Evolutionary conservation across 2,329 filamentous ascomycete species (phyloP), one percentile per base, ranked within the genome.

Genomic region (Colletotrichum sp.): DNA sequence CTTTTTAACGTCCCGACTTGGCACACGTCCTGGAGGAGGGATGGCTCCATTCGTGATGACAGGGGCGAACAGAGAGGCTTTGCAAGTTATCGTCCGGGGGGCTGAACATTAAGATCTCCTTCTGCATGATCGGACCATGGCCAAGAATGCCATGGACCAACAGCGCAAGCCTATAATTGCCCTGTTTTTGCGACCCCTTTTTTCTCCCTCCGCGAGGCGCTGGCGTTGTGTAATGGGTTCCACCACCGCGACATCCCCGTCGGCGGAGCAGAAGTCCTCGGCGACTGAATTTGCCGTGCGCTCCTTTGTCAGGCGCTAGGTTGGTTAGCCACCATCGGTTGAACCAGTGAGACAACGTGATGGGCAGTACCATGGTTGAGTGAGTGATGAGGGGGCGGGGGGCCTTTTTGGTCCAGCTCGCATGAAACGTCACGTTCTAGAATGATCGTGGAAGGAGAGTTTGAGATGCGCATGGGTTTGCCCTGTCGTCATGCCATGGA

Each of bases 361-460:
- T 59, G 69, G 30, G n/a, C 60, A 64, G 43, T 26, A 32, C 28
- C 32, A 14, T 30, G 36, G 24, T 34, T 16, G 39, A 30, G 43
- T 12, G 21, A 16, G 13, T 18, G 9, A n/a, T 24, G 26, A 36
- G 12, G 34, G 61, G 26, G 34, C 26, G 32, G 36, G 16, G 32
- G 18, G 36, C 7, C 36, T 36, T n/a, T n/a, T 13, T 36, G 24
- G 28, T 21, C 18, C 32, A 28, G 48, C 70, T 60, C 28, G 70
- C 32, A 76, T 76, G 74, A 76, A 76, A 76, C 74, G 43, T 59
- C 55, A n/a, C 34, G 28, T 52, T 69, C 74, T 76, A 60, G 74
- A 76, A 69, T 55, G 13, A 74, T 61, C 30, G 68, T 52, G 65
- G 48, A 61, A 75, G 65, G 48, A 69, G 57, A 55, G 65, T 76